Conservation (phyloP, 495 filamentous ascomycete species). For the Aspergillus mulundensis region DNA sequence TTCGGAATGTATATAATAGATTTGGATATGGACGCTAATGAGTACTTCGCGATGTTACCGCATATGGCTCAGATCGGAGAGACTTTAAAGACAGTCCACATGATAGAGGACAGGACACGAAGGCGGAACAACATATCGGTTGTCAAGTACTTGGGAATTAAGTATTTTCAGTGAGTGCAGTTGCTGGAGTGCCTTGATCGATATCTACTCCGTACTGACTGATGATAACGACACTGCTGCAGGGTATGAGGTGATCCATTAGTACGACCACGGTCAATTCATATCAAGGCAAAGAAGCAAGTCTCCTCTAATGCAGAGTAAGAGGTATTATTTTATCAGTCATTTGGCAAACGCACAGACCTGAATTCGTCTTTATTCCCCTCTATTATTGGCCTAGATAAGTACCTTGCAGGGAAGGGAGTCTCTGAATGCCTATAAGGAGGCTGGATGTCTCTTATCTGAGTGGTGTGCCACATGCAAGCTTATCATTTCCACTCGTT, state of each 20-base stretch:
- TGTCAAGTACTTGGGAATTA: no score
- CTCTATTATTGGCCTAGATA: slow-evolving; percentile 1
- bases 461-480: not conserved
- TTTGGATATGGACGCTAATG: not conserved
- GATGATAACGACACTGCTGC: slow-evolving; percentile 8
- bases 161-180: no score
- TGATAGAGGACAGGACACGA: no score
- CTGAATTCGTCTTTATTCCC: not conserved
- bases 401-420: not conserved
- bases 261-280: not conserved
- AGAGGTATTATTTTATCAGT: not conserved
- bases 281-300: not conserved
- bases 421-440: not conserved
- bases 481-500: not conserved
- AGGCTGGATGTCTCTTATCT: not conserved
- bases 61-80: no score
- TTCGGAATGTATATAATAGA: not conserved
- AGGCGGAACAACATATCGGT: no score
- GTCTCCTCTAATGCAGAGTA: no score
- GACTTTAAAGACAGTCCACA: no score
- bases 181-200: not conserved
- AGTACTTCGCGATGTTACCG: not conserved
- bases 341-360: not conserved
- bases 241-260: slow-evolving; percentile 4
- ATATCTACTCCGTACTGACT: no score